Conservation (phyloP, 2,329 filamentous ascomycete genomes). For the Sporothrix luriei region DNA sequence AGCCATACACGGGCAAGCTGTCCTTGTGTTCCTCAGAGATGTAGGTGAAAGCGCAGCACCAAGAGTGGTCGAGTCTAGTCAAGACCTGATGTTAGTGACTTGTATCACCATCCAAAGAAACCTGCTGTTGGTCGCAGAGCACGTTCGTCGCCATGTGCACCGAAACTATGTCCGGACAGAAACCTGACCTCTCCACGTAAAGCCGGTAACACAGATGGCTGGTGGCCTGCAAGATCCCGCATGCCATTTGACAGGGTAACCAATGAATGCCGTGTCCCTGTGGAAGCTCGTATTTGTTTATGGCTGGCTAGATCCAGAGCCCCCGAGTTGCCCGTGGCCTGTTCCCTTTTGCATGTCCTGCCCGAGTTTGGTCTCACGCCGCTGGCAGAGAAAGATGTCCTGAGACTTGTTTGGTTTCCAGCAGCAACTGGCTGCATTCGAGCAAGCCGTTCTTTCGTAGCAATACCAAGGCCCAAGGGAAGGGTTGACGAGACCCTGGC, state of each 20-base stretch:
- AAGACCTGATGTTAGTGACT: neutral
- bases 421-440: neutral
- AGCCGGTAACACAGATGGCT: neutral
- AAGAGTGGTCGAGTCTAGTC: neutral
- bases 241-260: constrained; percentile 2
- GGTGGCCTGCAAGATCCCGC: constrained; percentile 20
- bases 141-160: neutral
- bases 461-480: neutral
- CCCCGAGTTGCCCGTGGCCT: neutral
- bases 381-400: neutral
- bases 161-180: neutral
- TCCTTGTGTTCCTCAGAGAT: neutral
- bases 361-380: neutral
- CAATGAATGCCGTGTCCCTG: constrained; percentile 5
- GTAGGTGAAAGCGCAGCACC: neutral
- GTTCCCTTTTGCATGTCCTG: neutral
- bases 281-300: constrained; percentile 3
- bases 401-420: neutral
- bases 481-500: constrained; percentile 22
- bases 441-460: neutral
- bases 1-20: neutral
- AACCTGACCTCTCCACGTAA: neutral
- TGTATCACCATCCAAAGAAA: neutral
- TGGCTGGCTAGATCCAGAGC: neutral
- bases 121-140: neutral